These are phyloP conservation scores for Ensete glaucum DNA, from an alignment of 176 grass and related monocot species.

Conservation along the genomic window DNA sequence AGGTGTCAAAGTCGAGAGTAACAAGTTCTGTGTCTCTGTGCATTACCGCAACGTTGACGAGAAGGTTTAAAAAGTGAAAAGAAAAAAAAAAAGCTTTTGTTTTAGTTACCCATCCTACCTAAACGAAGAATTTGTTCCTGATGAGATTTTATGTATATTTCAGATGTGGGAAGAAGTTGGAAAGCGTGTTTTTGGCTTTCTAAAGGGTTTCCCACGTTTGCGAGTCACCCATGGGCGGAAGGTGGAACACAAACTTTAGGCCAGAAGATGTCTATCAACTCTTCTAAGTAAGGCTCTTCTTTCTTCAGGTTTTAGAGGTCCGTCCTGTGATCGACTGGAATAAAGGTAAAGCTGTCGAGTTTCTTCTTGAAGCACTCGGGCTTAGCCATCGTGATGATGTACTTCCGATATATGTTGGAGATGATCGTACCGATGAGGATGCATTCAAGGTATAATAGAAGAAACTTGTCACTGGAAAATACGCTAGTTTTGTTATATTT, in stretches of 20 bases:
- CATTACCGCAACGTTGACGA: constrained; percentile 86
- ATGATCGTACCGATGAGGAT: constrained; percentile 48
- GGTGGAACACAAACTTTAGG: constrained; percentile 12
- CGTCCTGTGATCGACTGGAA: constrained; percentile 55
- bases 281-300: not conserved
- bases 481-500: not conserved
- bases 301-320: constrained; percentile 42
- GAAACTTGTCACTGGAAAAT: not conserved
- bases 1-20: constrained; percentile 72
- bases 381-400: constrained; percentile 28
- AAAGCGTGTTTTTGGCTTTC: constrained; percentile 22
- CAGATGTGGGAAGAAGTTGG: constrained; percentile 38
- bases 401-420: constrained; percentile 48
- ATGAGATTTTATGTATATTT: not conserved
- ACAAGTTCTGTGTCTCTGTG: constrained; percentile 88
- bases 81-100: too few relatives aligned
- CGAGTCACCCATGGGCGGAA: constrained; percentile 42
- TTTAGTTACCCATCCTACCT: too few relatives aligned
- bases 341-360: constrained; percentile 59
- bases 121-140: too few relatives aligned
- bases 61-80: constrained; percentile 33
- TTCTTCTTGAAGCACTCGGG: constrained; percentile 42
- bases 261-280: not conserved
- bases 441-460: constrained; percentile 37
- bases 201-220: constrained; percentile 37